Evolutionary conservation across 768 basidiomycete genomes (phyloP), one percentile per base, ranked within the genome.

Genomic region (Obba rivulosa): DNA sequence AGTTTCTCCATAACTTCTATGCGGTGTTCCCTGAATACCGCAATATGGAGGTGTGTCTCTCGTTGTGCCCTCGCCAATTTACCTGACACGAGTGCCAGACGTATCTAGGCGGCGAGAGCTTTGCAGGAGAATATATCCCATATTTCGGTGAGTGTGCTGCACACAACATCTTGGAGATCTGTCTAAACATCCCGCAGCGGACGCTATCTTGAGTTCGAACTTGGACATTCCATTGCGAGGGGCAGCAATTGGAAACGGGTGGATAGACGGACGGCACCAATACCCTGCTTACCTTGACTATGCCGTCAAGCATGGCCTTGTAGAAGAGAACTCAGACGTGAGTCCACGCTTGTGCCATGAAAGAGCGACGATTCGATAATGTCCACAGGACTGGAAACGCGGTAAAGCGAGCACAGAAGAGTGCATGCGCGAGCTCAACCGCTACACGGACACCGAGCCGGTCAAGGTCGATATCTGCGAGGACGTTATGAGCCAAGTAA

Each of bases 81-180:
- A 21, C 37, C 41, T 46, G 18, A 28, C 9, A 21, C 3, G 36
- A 13, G 14, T n/a, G 20, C 8, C 62, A 98, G 94, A 96, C 94
- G 5, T 99, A 94, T 66, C 69, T 99, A 3, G 89, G 88, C 0
- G 96, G 96, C 50, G 96, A 99, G 73, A 93, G 91, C 52, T 99
- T 83, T 65, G 96, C 94, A 22, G 96, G 96, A 20, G 94, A 98
- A 69, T 98, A 87, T 72, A 95, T 99, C 58, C 96, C 96, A 3
- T 95, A 91, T 66, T 93, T 93, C 58, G 91, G 91, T 85, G 57
- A 54, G 70, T 62, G 49, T 39, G 38, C 37, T n/a, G 24, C 46
- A 16, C 23, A n/a, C n/a, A n/a, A n/a, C n/a, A n/a, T n/a, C n/a
- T n/a, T n/a, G n/a, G n/a, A n/a, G n/a, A n/a, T n/a, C n/a, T n/a